Evolutionary conservation across 208 protist genomes (phyloP), one percentile per base, ranked within the genome.

Genomic region (Leishmania mexicana): DNA sequence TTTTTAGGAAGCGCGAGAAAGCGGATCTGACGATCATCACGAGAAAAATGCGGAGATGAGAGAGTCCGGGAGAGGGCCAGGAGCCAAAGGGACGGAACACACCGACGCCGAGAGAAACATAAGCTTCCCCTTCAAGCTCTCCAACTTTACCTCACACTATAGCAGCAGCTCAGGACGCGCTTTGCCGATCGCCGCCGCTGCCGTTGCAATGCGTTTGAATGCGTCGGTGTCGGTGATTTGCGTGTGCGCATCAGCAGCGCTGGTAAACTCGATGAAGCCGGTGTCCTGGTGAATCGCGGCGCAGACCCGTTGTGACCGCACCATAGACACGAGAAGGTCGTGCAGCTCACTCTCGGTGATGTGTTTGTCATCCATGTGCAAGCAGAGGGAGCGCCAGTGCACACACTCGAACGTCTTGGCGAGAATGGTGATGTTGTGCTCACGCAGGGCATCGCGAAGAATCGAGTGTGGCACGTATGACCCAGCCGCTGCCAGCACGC

Each of bases 401-500:
- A 85, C 82, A 57, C 78, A 82, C 42, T 81, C 82, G 57, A 85
- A 79, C 2, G 73, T 57, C 5, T 76, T 64, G 35, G 77, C 62
- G 28, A 85, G 78, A n/a, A 85, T 45, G 28, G 82, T 5, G n/a
- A 85, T 75, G 74, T 85, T 85, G 78, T 85, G 82, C 60, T 85
- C 82, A 2, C 82, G 82, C 28, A 85, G 40, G 6, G 82, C 82
- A 62, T 45, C 28, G 28, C 78, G 77, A 19, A 85, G 73, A n/a
- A 71, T 54, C 11, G 10, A 24, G 11, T 15, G 21, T 1, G 82
- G 65, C 58, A 80, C 1, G 54, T 67, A 67, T 0, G 31, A 24
- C 0, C 35, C 60, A 11, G 74, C 58, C 1, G 74, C 71, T 35
- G 57, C 42, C 78, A 82, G 6, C 2, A 71, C 53, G 4, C 40